Conservation (phyloP, 305 asterid genomes). For the Caryopteris hybrid region DNA sequence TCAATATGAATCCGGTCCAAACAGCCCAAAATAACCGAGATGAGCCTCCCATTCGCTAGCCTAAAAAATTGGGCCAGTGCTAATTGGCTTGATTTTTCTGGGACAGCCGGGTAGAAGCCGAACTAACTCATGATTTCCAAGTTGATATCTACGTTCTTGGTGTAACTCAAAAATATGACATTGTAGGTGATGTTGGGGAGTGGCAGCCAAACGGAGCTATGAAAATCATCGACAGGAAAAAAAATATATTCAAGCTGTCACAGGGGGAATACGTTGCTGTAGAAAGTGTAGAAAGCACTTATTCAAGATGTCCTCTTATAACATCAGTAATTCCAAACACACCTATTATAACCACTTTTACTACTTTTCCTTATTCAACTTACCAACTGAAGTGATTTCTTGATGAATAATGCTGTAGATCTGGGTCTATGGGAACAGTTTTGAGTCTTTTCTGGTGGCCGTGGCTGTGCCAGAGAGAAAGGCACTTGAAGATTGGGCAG, state of each 20-base stretch:
- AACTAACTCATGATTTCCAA: background rate
- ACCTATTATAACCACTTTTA: background rate
- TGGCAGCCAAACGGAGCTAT: conserved; percentile 75
- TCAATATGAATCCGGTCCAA: background rate
- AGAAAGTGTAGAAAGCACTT: conserved; percentile 69
- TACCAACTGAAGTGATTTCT: background rate
- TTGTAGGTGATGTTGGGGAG: conserved; percentile 90
- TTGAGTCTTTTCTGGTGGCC: conserved; percentile 83
- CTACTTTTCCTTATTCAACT: background rate
- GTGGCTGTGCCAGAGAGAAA: conserved; percentile 83
- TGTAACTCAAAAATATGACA: background rate
- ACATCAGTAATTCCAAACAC: conserved; percentile 52
- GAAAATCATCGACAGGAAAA: conserved; percentile 89
- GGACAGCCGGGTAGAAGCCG: too few species aligned
- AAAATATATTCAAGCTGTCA: conserved; percentile 92
- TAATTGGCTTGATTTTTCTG: too few species aligned
- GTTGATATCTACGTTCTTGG: background rate
- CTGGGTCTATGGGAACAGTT: conserved; percentile 94
- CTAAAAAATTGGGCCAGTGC: too few species aligned
- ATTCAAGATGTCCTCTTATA: conserved; percentile 68
- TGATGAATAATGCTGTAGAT: conserved; percentile 32
- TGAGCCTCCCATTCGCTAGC: too few species aligned
- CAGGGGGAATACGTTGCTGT: conserved; percentile 97
- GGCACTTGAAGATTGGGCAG: conserved; percentile 82
- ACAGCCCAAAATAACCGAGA: too few species aligned